Evolutionary conservation across 1,284 basidiomycete species (phyloP).

Genomic region (Microbotryomycetes sp.): DNA sequence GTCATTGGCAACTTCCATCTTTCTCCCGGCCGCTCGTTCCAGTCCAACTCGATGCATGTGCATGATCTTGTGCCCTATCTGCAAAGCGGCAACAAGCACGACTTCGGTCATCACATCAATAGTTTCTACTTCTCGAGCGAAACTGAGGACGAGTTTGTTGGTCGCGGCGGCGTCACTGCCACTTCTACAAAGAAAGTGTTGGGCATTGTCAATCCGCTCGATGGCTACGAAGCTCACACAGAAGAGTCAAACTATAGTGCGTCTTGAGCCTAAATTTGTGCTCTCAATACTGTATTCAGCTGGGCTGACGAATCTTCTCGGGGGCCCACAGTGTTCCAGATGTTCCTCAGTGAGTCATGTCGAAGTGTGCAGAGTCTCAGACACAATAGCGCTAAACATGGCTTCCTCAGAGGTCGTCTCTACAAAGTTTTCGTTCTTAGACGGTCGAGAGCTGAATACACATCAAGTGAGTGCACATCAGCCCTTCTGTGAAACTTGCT

Average conservation of each 20-base stretch:
- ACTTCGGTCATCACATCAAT: conserved; percentile 69
- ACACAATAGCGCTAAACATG: background rate
- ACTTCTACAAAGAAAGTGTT: conserved; percentile 61
- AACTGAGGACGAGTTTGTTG: conserved; percentile 41
- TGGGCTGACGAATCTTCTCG: conserved; percentile 47
- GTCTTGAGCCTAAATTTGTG: conserved; percentile 7
- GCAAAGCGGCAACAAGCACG: conserved; percentile 74
- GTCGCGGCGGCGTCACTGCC: conserved; percentile 2
- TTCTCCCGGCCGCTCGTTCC: conserved; percentile 83
- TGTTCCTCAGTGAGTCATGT: conserved; percentile 64
- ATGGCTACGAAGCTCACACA: conserved; percentile 57
- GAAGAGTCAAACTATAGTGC: conserved; percentile 51
- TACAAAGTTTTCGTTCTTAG: conserved; percentile 78
- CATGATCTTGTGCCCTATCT: conserved; percentile 96
- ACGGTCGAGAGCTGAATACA: conserved; percentile 50
- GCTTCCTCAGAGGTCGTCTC: conserved; percentile 59
- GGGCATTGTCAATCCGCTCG: conserved; percentile 75
- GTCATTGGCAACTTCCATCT: conserved; percentile 70
- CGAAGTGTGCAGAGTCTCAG: no score
- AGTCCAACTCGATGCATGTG: conserved; percentile 70
- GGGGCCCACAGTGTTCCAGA: conserved; percentile 58
- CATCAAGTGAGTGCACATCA: conserved; percentile 24
- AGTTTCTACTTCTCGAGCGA: conserved; percentile 43
- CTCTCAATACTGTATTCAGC: background rate
- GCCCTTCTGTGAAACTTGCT: conserved; percentile 35